phyloP scores from a whole-genome alignment of 2,329 filamentous ascomycete genomes.

The Alternaria infectoria region DNA sequence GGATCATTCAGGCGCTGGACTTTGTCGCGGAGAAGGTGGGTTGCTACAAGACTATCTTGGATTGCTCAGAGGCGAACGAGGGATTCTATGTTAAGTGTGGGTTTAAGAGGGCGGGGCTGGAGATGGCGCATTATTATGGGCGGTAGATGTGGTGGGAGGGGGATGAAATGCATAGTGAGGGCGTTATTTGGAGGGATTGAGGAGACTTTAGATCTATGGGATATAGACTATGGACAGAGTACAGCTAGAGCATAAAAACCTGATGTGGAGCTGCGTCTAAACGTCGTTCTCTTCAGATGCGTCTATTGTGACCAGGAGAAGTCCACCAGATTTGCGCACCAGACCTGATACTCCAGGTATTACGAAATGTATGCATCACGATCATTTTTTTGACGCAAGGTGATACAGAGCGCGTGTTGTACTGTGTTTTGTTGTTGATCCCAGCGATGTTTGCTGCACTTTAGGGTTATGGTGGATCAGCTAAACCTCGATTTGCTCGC shows the following conservation, averaged over 20 bases:
- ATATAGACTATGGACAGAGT: slow-evolving; percentile 3
- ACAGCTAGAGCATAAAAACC: background rate
- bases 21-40: slow-evolving; percentile 85
- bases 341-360: background rate
- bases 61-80: slow-evolving; percentile 95
- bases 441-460: background rate
- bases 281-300: background rate
- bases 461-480: background rate
- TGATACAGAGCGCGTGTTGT: background rate
- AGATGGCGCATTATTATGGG: slow-evolving; percentile 94
- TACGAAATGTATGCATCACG: background rate
- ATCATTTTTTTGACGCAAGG: too few species aligned
- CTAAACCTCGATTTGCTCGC: slow-evolving; percentile 13
- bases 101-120: slow-evolving; percentile 86
- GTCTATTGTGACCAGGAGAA: background rate
- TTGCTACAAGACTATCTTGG: slow-evolving; percentile 96
- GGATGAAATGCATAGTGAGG: slow-evolving; percentile 1
- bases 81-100: slow-evolving; percentile 99
- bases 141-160: slow-evolving; percentile 5
- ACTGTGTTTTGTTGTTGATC: background rate
- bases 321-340: background rate
- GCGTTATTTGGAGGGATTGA: background rate
- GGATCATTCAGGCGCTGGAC: slow-evolving; percentile 93
- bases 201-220: background rate
- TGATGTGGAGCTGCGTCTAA: background rate